Evolutionary conservation across 2,329 filamentous ascomycete species (phyloP).

Genomic region (Aspergillus pseudoglaucus): DNA sequence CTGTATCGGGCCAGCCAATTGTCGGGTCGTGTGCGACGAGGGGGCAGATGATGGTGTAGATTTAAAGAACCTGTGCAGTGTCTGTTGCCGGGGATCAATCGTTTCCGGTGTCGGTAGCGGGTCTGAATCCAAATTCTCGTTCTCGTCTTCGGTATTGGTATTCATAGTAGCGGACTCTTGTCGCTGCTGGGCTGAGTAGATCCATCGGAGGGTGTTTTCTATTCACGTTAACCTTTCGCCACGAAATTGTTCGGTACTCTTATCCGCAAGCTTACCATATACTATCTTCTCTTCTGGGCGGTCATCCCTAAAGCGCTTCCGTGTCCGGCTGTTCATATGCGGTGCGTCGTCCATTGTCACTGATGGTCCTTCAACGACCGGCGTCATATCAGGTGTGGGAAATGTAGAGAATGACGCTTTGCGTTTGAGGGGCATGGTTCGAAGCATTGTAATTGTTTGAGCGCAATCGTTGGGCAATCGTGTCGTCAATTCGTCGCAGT

Average conservation of each 20-base stretch:
- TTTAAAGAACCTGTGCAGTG: slow-evolving; percentile 36
- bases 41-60: slow-evolving; percentile 14
- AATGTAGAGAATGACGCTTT: slow-evolving; percentile 49
- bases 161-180: slow-evolving; percentile 10
- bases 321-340: slow-evolving; percentile 51
- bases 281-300: slow-evolving; percentile 51
- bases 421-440: slow-evolving; percentile 43
- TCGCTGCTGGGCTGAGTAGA: slow-evolving; percentile 35
- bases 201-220: slow-evolving; percentile 39
- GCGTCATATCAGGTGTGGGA: slow-evolving; percentile 31
- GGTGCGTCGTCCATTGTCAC: slow-evolving; percentile 28
- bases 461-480: too few species aligned
- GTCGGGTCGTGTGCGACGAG: slow-evolving; percentile 3
- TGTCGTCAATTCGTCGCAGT: too few species aligned
- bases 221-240: not conserved
- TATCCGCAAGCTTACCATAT: too few species aligned
- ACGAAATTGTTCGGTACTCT: too few species aligned
- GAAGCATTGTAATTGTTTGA: too few species aligned
- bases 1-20: slow-evolving; percentile 14
- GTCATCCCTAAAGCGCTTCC: slow-evolving; percentile 53
- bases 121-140: slow-evolving; percentile 22
- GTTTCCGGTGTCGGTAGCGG: slow-evolving; percentile 19
- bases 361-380: slow-evolving; percentile 15
- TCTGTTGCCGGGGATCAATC: slow-evolving; percentile 35
- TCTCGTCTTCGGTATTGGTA: slow-evolving; percentile 6